Base-by-base conservation (phyloP, 177 flowering plant species). In the Vitis hybrid region DNA sequence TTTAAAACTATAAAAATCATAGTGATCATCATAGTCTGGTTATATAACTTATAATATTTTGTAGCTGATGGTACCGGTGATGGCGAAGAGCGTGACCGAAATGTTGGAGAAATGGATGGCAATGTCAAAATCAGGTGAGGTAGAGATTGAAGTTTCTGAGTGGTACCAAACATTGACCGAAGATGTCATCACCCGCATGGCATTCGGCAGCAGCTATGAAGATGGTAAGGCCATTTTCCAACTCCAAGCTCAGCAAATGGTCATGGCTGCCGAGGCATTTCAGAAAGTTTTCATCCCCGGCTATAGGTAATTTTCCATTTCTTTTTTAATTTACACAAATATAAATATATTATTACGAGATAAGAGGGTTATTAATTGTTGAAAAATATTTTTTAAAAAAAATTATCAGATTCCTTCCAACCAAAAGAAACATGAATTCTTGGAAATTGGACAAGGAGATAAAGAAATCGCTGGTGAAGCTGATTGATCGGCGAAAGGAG, bases 251-350 rank as follows among this genome's bases (percentile, higher is more conserved):
- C 89, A 91, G 59, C 99, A 92, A 72, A 91, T 91, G 95, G 73
- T 75, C 21, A 81, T 89, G 10, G 91, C 91, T 3, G 88, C 95
- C 1, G 92, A 91, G 18, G 97, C 95, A 3, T 93, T 88, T 77
- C 90, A 84, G 52, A 88, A 91, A 62, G 89, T 92, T 18, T 85
- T 84, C 81, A 87, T 96, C 56, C 99, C 99, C 1, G 97, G 98
- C 0, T 92, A 86, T 59, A 81, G 98, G 98, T 89, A 82, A 62
- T 3, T 40, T 27, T 60, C 2, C 2, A 30, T 62, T 30, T 35
- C 5, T 24, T 6, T 40, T 40, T 40, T 6, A 3, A 7, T 27
- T 27, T 27, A 2, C 0, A 27, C 30, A 27, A 27, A 27, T 27
- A 27, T 27, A 0, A 27, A 27, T 3, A 27, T 27, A 27, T 27